Base-by-base conservation (phyloP, 371 early-diverging fungal genomes). In the Syncephalis plumigaleata region DNA sequence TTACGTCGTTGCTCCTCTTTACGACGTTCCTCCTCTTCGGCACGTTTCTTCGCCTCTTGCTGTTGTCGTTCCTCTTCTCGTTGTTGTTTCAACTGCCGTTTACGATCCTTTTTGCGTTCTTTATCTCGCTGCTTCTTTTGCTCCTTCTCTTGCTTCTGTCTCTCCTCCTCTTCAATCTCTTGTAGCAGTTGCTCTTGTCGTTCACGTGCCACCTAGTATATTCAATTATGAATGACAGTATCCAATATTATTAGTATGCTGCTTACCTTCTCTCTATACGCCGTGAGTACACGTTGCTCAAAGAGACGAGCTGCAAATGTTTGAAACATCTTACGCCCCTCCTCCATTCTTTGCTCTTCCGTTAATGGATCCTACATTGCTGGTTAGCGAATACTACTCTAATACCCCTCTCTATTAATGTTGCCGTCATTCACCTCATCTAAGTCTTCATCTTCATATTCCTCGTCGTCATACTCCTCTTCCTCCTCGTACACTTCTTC, bases 291-390 rank as follows among this genome's bases (percentile, higher is more conserved):
- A 15, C 92, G 75, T 53, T 91, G 91, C 61, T 91, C 94, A 73
- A 93, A 91, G 78, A 91, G 84, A 42, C 85, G 79, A 18, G 94
- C 91, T 9, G 91, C 91, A 70, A 91, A 88, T 18, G 89, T 79
- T 57, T 90, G 91, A 55, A 93, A 91, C 82, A 89, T 87, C 16
- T 78, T 72, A 9, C 91, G 75, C 2, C 88, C 85, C 54, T 91
- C 89, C 54, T 91, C 90, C 70, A 85, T 84, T 18, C 87, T 75
- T 51, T 83, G 82, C 56, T 89, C 89, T 49, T 84, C 81, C 4
- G 79, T 79, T 61, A 77, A 54, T 3, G 68, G 54, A 53, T 84
- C 83, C 82, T 82, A 54, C n/a, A n/a, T n/a, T n/a, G n/a, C n/a
- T n/a, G n/a, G n/a, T n/a, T n/a, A n/a, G n/a, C n/a, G n/a, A n/a